These are phyloP conservation scores for Quercus phellos DNA, from an alignment of 331 rosid genomes.

Conservation along the genomic window DNA sequence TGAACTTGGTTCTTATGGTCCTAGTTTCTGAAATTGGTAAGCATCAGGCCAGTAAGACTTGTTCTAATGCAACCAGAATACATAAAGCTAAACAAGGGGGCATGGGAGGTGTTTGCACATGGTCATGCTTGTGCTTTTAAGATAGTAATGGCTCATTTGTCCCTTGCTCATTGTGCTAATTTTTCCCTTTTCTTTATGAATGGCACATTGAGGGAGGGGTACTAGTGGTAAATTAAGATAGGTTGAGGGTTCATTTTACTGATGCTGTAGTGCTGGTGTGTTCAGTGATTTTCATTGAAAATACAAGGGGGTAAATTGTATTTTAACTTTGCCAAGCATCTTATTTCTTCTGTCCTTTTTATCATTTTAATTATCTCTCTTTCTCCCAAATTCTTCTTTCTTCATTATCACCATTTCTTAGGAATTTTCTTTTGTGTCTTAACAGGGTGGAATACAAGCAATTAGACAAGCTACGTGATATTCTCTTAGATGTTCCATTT, in stretches of 20 bases:
- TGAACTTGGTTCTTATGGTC: neutral
- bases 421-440: conserved; percentile 13
- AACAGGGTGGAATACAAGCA: conserved; percentile 77
- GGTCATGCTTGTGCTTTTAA: neutral
- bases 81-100: neutral
- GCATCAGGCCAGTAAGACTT: neutral
- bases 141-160: neutral
- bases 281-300: neutral
- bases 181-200: neutral
- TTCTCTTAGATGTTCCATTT: conserved; percentile 75
- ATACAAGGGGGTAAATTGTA: neutral
- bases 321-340: neutral
- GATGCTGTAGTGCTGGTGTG: neutral
- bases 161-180: neutral
- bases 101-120: neutral
- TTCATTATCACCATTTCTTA: neutral
- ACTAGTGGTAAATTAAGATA: neutral
- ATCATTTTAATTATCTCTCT: neutral
- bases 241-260: neutral
- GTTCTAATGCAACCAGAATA: neutral
- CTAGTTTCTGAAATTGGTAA: neutral
- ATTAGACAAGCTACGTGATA: conserved; percentile 61
- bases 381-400: neutral
- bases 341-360: neutral
- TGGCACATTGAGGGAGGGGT: neutral